Evolutionary conservation across 1,284 basidiomycete species (phyloP), one percentile per base, ranked within the genome.

Genomic region (Trametes versicolor): DNA sequence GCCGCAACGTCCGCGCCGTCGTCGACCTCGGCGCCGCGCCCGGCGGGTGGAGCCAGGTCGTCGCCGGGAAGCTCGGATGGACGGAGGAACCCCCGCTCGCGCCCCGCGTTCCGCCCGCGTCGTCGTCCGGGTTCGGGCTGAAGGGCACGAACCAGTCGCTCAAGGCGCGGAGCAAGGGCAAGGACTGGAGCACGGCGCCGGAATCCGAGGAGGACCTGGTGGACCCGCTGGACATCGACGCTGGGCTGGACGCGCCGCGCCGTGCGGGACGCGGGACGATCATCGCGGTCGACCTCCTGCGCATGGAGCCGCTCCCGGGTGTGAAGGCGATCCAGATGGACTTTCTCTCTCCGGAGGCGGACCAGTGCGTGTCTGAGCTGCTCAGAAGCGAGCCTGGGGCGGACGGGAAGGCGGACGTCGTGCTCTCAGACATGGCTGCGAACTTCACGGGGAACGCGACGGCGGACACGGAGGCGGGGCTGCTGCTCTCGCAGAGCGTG

Each of bases 1-100:
- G 81, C 49, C 77, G 76, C 10, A 82, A 87, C 64, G 84, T 90
- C 1, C 78, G 75, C 5, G 81, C 85, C 23, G 88, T 96, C 0
- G 87, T 96, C 2, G 95, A 96, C 76, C 84, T 97, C 29, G 95
- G 95, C 37, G 92, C 92, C 0, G 93, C 94, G 0, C 95, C 95
- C 0, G 95, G 94, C 6, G 94, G 94, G 0, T 96, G 95, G 95
- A 91, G 89, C 63, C 94, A 96, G 73, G 93, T 95, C 23, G 88
- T 89, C 12, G 89, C 91, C 0, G 81, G 81, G 27, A 84, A 85
- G 67, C 75, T 91, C 54, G 77, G 75, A 13, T 77, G 73, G 74
- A 57, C 50, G 36, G 62, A 69, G 43, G 69, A 70, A 41, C 60
- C 62, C 37, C 58, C 60, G 39, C 12, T 27, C 19, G 62, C 56